Base-by-base conservation (phyloP, 257 asterid genomes). In the Salvia hispanica region DNA sequence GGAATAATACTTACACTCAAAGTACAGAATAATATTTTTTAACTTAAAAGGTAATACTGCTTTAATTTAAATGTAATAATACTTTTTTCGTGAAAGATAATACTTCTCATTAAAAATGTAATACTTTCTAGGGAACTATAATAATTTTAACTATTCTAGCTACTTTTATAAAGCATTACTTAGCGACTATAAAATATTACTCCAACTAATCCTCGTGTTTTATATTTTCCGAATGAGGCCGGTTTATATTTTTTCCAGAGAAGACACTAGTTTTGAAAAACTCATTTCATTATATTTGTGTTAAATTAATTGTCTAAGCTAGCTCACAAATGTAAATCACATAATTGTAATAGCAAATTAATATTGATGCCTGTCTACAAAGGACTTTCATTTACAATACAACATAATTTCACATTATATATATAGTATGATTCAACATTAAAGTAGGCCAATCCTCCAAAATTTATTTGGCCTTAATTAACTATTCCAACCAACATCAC, bases 401-500 rank as follows among this genome's bases (percentile, higher is more conserved):
- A 14, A 28, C 39, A 28, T 9, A 53, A 4, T 28, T 28, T 18
- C n/a, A 54, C 3, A 28, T 25, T 11, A 55, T 54, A 5, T 11
- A 55, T 54, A 5, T 10, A 54, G 40, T 15, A 39, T 39, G 66
- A 15, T 14, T 37, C 16, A 39, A 39, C 50, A n/a, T 16, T 52
- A 9, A 25, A 54, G 66, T 16, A 42, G 14, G 50, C 9, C 9
- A 18, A 61, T 61, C 13, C 15, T 42, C 37, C 10, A 7, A 28
- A 63, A n/a, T 25, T 33, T 25, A 62, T 25, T 62, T 12, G 8
- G 31, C 46, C 31, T 46, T 42, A 46, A n/a, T n/a, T 28, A 57
- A 69, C 43, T 69, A 69, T 58, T 44, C 54, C 31, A 37, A 37
- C 75, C 75, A 62, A 61, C 58, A 62, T 42, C 48, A 39, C 45